Base-by-base conservation (phyloP, 1,139 yeast species). In the Sugiyamaella pinicola region DNA sequence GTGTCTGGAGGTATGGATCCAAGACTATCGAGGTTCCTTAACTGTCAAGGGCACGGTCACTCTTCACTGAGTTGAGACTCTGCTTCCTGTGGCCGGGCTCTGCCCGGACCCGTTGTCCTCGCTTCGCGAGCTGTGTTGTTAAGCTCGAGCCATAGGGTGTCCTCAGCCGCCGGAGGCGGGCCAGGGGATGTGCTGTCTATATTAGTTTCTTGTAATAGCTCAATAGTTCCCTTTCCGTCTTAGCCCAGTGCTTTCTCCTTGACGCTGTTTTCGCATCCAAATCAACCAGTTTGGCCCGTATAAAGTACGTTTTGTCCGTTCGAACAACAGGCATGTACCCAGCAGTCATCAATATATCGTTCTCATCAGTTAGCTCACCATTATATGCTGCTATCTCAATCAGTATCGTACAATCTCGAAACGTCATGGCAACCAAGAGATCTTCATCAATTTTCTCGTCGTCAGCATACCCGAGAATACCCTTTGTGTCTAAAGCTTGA, bases 341-440 rank as follows among this genome's bases (percentile, higher is more conserved):
- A 3, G 24, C 22, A 21, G 13, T 28, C 38, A 28, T 12, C 26
- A 13, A 17, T 13, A 28, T 38, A 13, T 35, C 21, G 13, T 4
- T 24, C n/a, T 19, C 3, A 28, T 26, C 22, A 33, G n/a, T 21
- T 3, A 40, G 46, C 4, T 53, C 31, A 12, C 13, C 15, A 12
- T 41, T 2, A 28, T 34, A 31, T 18, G 10, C 7, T 17, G 48
- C 35, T 1, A 60, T 35, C 26, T 61, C 60, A 1, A 55, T 50
- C 50, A 71, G 69, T 4, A 74, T 47, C 0, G 75, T 69, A 31
- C 74, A 68, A 47, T 74, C 77, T 28, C 77, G 60, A 3, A 67
- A 58, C 4, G 76, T 64, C 74, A 73, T 73, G 22, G 75, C 74
- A 5, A 58, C 22, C 37, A 67, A 53, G 29, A 72, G 58, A 10